phyloP scores from a whole-genome alignment of 2,329 filamentous ascomycete genomes.

The Colletotrichum acutatum region DNA sequence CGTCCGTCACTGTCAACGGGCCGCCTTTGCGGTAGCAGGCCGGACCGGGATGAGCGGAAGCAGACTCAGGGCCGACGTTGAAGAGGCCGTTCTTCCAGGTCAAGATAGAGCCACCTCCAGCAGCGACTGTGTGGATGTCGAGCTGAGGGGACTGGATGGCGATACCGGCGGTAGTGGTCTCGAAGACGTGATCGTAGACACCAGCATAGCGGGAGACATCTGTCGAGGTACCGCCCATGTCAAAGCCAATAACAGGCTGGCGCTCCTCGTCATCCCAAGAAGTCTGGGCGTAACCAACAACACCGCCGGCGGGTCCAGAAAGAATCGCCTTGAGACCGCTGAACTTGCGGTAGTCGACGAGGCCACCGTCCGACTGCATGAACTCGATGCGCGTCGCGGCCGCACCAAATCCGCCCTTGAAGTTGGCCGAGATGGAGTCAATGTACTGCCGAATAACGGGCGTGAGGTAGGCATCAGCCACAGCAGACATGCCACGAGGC shows the following conservation, averaged over 20 bases:
- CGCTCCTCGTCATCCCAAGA: constrained; percentile 75
- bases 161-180: constrained; percentile 82
- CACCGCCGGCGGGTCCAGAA: constrained; percentile 80
- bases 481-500: constrained; percentile 55
- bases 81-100: constrained; percentile 80
- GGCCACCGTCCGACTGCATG: constrained; percentile 71
- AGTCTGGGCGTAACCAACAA: constrained; percentile 80
- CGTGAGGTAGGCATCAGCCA: constrained; percentile 56
- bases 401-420: constrained; percentile 47
- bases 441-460: constrained; percentile 50
- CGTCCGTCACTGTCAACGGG: constrained; percentile 78
- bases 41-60: constrained; percentile 76
- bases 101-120: constrained; percentile 77
- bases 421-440: constrained; percentile 48
- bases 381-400: constrained; percentile 71
- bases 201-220: constrained; percentile 76
- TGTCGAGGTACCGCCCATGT: constrained; percentile 78
- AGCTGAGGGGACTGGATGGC: constrained; percentile 83
- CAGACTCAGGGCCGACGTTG: constrained; percentile 78
- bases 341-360: constrained; percentile 69
- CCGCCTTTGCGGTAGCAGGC: constrained; percentile 80
- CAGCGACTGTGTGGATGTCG: constrained; percentile 85
- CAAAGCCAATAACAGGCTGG: constrained; percentile 80
- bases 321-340: constrained; percentile 77
- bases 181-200: constrained; percentile 64